Evolutionary conservation across 1,139 yeast genomes (phyloP), one percentile per base, ranked within the genome.

Genomic region (Candida gigantensis): DNA sequence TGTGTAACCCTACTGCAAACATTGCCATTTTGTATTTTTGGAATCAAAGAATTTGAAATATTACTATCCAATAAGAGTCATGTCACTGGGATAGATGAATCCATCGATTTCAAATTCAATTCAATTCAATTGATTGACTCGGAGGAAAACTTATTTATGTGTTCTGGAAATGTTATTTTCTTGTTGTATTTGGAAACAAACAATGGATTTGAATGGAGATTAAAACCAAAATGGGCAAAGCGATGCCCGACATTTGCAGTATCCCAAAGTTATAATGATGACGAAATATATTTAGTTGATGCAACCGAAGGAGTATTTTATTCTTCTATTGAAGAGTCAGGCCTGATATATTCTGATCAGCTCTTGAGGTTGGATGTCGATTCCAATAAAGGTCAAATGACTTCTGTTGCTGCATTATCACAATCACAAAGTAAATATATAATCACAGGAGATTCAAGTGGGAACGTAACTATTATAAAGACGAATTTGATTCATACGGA

Each of bases 391-490:
- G 6, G 5, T 2, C 24, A 24, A n/a, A 19, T 24, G 24, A 25
- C 15, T 13, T 18, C 25, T 6, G 24, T 31, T 9, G 24, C 29
- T n/a, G 20, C 24, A 6, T 12, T 18, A 10, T 18, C 24, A 31
- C 20, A 17, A 10, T 7, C n/a, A 6, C 7, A 16, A 2, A n/a
- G 10, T 13, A 34, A 17, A 7, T 36, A 28, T 30, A 9, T 51
- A 10, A 27, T 63, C 2, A 36, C 50, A 1, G 65, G 65, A 2
- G 73, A 67, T 43, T 51, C 66, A 0, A 41, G 51, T 15, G 74
- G 74, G 0, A 64, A 65, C 38, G 27, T 66, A 1, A 41, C 53
- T 6, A 31, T 51, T 2, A 27, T 43, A 3, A 24, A 26, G 5
- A 11, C 20, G 3, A 18, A 11, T 27, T 5, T 30, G 24, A 11